Base-by-base conservation (phyloP, 495 filamentous ascomycete species). In the Penicillium daleae region DNA sequence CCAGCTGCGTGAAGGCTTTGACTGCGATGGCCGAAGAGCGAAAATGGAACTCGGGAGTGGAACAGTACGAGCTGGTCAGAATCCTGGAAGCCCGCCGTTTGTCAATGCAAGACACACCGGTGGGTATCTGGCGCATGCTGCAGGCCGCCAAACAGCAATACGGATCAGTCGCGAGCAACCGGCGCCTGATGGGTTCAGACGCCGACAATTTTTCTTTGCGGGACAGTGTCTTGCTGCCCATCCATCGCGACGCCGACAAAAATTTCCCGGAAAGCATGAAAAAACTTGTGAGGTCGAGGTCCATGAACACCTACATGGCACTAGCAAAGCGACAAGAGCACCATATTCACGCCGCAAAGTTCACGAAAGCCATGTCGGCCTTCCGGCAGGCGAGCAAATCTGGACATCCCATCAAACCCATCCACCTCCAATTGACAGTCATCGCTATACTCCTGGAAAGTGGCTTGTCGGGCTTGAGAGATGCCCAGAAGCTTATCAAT, bases 121-220 rank as follows among this genome's bases (percentile, higher is more conserved):
- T 78, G 19, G 77, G 79, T 13, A 67, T 76, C 52, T 82, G 78
- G 78, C 73, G 76, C 21, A 78, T 80, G 79, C 60, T 80, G 15
- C 76, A 79, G 49, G 74, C 78, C 5, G 77, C 79, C 6, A 76
- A 74, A 40, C 58, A 69, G 8, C 65, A 74, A 56, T 64, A 76
- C 50, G 64, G 66, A n/a, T 64, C 73, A 59, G 66, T 71, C 7
- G 59, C 78, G 52, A 57, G 64, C 39, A 77, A 74, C n/a, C 71
- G 70, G 51, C 73, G 73, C n/a, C 67, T 82, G 31, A 59, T 80
- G 39, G 79, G 79, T 9, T 64, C 59, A 40, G 59, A 63, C 31
- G 57, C 59, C 7, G 64, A 64, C 13, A 60, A 40, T 22, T 71
- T 60, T 32, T 37, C 58, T 13, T 22, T 65, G 35, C 46, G 59